Evolutionary conservation across 306 rosid genomes (phyloP).

Genomic region (Trichosanthes truncata): DNA sequence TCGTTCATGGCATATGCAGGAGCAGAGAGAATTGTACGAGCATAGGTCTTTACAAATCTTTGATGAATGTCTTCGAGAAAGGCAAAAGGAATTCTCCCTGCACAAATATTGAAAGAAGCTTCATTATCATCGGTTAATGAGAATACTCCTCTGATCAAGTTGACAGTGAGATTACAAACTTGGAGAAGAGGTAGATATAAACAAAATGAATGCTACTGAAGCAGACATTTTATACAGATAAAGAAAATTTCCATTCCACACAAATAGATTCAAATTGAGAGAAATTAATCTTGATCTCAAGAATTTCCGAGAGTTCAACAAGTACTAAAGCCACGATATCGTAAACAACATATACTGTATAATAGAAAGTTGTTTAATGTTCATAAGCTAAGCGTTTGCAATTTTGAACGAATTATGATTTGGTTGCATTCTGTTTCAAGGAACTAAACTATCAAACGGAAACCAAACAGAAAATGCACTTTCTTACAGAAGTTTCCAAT

Average conservation of each 20-base stretch:
- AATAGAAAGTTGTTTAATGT: neutral
- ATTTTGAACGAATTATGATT: neutral
- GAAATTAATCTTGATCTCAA: neutral
- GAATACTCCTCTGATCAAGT: neutral
- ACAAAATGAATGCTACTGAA: neutral
- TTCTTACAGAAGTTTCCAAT: neutral
- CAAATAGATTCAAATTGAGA: neutral
- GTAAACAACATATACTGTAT: neutral
- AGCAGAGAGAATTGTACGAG: slow-evolving; percentile 55
- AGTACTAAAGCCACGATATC: neutral
- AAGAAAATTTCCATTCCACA: neutral
- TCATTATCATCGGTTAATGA: neutral
- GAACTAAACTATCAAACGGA: neutral
- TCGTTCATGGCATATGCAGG: slow-evolving; percentile 72
- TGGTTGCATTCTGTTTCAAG: neutral
- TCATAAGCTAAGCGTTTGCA: neutral
- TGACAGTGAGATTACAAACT: neutral
- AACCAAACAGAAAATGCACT: neutral
- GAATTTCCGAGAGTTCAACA: neutral
- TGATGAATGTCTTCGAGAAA: slow-evolving; percentile 73
- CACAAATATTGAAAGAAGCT: neutral
- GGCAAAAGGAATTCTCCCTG: slow-evolving; percentile 64
- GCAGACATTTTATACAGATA: neutral
- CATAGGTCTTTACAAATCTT: slow-evolving; percentile 55
- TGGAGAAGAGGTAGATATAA: neutral